Base-by-base conservation (phyloP, 805 yeast genomes). In the Metschnikowia gruessii region DNA sequence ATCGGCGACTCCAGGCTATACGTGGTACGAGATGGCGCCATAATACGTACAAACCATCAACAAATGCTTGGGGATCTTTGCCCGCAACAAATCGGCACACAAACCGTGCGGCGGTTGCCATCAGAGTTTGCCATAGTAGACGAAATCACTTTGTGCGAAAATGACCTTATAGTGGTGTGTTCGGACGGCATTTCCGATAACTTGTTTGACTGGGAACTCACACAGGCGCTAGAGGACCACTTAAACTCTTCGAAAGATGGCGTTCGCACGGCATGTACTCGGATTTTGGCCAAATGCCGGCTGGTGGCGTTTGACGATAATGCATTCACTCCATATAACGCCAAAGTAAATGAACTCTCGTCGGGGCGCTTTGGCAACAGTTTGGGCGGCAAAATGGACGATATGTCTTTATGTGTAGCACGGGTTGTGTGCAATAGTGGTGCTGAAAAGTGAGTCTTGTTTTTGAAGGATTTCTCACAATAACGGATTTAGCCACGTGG, bases 161-260 rank as follows among this genome's bases (percentile, higher is more conserved):
- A 68, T 37, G 83, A 78, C 52, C 53, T 77, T 10, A 56, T 78
- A 1, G 57, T 77, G 16, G 51, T 76, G 48, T 76, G 81, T 49
- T 74, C 81, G 1, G 83, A 78, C 56, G 83, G 83, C 1, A 69
- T 78, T 9, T 69, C 79, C 1, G 83, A 78, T 56, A 78, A 78
- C 52, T 59, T 78, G 34, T 78, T 73, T 54, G 72, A 70, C 19
- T 70, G 72, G 61, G 82, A 78, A 57, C 69, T 78, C 7, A 50
- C 65, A 28, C 63, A 70, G 28, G 61, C 63, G 28, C 56, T 77
- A 16, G 67, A 68, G 32, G 66, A 64, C 30, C 65, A 55, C 32
- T 30, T 71, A 19, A 62, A 60, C 22, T 26, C 28, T 19, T 59
- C 62, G 35, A 61, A 63, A 37, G 58, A 63, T 24, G 64, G 61